phyloP scores from a whole-genome alignment of 2,329 filamentous ascomycete genomes.

The Pseudogymnoascus sp. region DNA sequence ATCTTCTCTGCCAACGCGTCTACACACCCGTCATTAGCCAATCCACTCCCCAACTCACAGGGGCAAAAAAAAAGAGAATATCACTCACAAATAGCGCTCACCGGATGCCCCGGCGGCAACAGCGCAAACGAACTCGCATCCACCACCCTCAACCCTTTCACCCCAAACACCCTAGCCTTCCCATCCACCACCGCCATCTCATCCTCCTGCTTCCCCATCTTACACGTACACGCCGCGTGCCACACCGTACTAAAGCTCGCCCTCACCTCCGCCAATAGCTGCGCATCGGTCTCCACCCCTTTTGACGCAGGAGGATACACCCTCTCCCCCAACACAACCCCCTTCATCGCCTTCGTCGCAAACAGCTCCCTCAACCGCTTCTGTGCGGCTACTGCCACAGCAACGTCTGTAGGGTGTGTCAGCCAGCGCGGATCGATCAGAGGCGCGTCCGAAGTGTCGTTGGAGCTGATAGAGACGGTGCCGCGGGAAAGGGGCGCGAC shows the following conservation, averaged over 20 bases:
- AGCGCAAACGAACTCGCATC: conserved; percentile 12
- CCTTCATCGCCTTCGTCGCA: conserved; percentile 13
- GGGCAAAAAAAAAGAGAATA: background rate
- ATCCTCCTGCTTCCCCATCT: conserved; percentile 13
- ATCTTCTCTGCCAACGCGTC: conserved; percentile 37
- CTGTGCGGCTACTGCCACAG: conserved; percentile 35
- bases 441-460: conserved; percentile 30
- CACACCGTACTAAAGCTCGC: background rate
- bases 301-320: background rate
- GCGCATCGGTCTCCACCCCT: conserved; percentile 18
- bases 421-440: conserved; percentile 38
- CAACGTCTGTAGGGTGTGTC: conserved; percentile 33
- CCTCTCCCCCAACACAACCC: conserved; percentile 1
- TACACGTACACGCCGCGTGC: conserved; percentile 13
- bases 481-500: conserved; percentile 36
- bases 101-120: conserved; percentile 34
- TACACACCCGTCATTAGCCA: conserved; percentile 11
- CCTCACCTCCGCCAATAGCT: conserved; percentile 16
- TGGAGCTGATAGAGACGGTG: conserved; percentile 33
- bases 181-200: conserved; percentile 13
- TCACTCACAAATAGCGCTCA: conserved; percentile 31
- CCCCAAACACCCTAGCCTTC: conserved; percentile 12
- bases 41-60: background rate
- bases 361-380: conserved; percentile 32
- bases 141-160: conserved; percentile 14